These are phyloP conservation scores for Eucommia ulmoides DNA, from an alignment of 257 asterid genomes.

Conservation along the genomic window DNA sequence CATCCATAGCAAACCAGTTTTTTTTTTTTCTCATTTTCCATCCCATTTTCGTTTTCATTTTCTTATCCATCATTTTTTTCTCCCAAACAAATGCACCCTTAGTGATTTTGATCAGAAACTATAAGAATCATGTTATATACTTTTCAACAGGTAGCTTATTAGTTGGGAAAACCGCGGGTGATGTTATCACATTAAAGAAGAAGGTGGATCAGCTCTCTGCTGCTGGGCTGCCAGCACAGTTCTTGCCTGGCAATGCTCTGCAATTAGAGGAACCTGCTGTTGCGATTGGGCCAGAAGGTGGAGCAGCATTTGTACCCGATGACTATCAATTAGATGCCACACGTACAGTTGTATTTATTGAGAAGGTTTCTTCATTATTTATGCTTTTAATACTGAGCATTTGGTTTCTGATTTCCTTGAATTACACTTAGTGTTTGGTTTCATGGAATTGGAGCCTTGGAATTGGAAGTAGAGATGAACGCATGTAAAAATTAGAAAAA, in stretches of 20 bases:
- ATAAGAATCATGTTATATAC: no score
- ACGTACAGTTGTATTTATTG: constrained; percentile 53
- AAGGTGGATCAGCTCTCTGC: constrained; percentile 49
- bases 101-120: no score
- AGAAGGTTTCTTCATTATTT: constrained; percentile 38
- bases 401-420: background rate
- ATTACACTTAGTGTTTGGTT: background rate
- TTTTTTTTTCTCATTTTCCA: no score
- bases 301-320: constrained; percentile 78
- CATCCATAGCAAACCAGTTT: no score
- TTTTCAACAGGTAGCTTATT: constrained; percentile 62
- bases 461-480: no score
- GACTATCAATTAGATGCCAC: constrained; percentile 81
- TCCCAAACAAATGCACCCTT: no score
- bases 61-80: no score
- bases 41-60: no score
- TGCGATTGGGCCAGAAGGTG: constrained; percentile 50
- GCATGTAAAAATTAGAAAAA: no score
- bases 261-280: constrained; percentile 67
- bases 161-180: constrained; percentile 70
- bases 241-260: constrained; percentile 48
- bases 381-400: constrained; percentile 9
- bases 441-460: background rate
- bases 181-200: constrained; percentile 31
- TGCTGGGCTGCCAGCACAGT: constrained; percentile 62